A percentile compares a stretch with the other conserved stretches of the same genome.
Evolutionary conservation across 2,329 filamentous ascomycete species (phyloP).

Genomic region (Ceratocystis ficicola): DNA sequence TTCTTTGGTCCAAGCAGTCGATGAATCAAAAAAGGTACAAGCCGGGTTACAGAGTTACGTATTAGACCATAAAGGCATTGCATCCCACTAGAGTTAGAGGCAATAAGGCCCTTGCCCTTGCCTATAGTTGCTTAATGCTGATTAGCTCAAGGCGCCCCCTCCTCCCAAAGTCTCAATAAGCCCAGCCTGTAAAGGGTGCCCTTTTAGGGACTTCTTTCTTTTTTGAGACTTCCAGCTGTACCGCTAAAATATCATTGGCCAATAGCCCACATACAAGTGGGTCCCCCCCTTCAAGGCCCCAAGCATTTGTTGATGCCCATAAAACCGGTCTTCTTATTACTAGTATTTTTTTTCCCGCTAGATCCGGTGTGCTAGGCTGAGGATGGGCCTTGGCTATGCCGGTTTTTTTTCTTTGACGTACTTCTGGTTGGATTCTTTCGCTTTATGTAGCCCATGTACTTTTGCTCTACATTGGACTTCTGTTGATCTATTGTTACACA

Average conservation of each 20-base stretch:
- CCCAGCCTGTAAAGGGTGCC: neutral
- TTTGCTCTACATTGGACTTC: neutral
- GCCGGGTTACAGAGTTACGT: neutral
- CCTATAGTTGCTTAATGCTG: conserved; percentile 6
- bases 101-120: conserved; percentile 3
- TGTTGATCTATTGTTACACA: neutral
- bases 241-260: conserved; percentile 5
- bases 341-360: neutral
- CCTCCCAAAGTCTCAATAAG: neutral
- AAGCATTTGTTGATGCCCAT: neutral
- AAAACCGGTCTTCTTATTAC: neutral
- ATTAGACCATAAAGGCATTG: neutral
- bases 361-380: neutral
- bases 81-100: neutral
- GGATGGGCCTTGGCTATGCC: neutral
- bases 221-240: conserved; percentile 4
- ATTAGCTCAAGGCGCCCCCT: neutral
- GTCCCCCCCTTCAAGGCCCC: neutral
- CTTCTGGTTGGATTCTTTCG: neutral
- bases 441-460: neutral
- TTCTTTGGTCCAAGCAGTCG: neutral
- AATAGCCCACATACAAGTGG: neutral
- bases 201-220: conserved; percentile 1
- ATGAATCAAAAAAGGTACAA: neutral
- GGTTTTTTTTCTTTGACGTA: neutral